Conservation (phyloP, 2,329 filamentous ascomycete genomes). For the Aspergillus arachidicola region DNA sequence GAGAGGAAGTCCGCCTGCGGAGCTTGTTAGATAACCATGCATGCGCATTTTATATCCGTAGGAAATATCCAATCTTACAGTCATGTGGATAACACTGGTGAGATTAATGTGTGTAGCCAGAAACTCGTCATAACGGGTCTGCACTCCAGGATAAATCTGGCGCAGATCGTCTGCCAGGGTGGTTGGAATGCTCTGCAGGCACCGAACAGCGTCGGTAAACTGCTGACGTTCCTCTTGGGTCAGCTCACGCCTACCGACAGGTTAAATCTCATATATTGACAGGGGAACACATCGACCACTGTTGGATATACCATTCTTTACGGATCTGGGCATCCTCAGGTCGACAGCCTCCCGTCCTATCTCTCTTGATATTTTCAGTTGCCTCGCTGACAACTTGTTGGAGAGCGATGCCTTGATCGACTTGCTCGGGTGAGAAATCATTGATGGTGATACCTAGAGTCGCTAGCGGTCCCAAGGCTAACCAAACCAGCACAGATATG, state of each 20-base stretch:
- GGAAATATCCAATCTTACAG: not conserved
- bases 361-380: not conserved
- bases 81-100: not conserved
- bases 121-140: slow-evolving; percentile 9
- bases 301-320: not conserved
- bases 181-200: slow-evolving; percentile 7
- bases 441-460: not conserved
- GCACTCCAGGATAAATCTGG: slow-evolving; percentile 3
- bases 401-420: not conserved
- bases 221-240: not conserved
- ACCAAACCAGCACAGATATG: too few species aligned
- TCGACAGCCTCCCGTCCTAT: not conserved
- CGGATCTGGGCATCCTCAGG: not conserved
- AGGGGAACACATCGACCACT: not conserved
- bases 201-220: slow-evolving; percentile 6
- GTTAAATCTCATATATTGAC: not conserved
- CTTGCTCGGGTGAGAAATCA: not conserved
- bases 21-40: not conserved
- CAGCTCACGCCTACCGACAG: not conserved
- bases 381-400: not conserved
- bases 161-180: not conserved
- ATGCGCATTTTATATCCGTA: not conserved
- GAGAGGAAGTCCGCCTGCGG: slow-evolving; percentile 8
- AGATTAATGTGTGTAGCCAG: not conserved
- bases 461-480: not conserved